Percentiles rank a stretch among this genome's conserved stretches.
These are phyloP conservation scores for Papilionanthe hybrid DNA, from an alignment of 116 monocot species.

Conservation along the genomic window DNA sequence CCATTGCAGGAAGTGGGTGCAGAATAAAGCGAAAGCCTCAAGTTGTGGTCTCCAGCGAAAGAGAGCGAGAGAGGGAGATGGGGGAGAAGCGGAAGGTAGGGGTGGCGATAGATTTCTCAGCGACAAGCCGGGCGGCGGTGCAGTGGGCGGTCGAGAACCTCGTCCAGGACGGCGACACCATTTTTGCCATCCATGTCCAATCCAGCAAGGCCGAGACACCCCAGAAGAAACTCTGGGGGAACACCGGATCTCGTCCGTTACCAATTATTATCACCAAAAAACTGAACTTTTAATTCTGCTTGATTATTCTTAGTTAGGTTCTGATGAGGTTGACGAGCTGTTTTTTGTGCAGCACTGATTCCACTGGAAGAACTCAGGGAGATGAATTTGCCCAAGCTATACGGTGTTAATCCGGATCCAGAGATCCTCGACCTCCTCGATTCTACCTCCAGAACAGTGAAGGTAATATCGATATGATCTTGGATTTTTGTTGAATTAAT, in stretches of 20 bases:
- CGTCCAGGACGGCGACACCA: constrained; percentile 29
- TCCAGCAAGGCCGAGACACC: constrained; percentile 41
- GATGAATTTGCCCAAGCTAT: constrained; percentile 39
- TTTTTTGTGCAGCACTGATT: constrained; percentile 50
- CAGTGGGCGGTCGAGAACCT: constrained; percentile 65
- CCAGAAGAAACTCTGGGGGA: constrained; percentile 53
- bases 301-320: background rate
- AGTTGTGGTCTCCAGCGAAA: background rate
- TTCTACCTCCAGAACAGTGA: constrained; percentile 30
- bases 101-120: constrained; percentile 71
- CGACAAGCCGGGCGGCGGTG: constrained; percentile 53
- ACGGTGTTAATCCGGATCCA: constrained; percentile 49
- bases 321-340: background rate
- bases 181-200: constrained; percentile 48
- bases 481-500: too few relatives aligned
- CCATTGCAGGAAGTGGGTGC: too few relatives aligned
- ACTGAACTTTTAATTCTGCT: background rate
- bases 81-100: constrained; percentile 32
- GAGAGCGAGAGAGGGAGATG: constrained; percentile 4
- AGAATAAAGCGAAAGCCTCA: too few relatives aligned
- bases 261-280: background rate
- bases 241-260: constrained; percentile 47
- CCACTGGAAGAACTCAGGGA: constrained; percentile 62
- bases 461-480: constrained; percentile 12
- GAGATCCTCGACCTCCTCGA: constrained; percentile 56